Evolutionary conservation across 192 early-diverging fungal genomes (phyloP), one percentile per base, ranked within the genome.

Genomic region (Umbelopsis vinacea): DNA sequence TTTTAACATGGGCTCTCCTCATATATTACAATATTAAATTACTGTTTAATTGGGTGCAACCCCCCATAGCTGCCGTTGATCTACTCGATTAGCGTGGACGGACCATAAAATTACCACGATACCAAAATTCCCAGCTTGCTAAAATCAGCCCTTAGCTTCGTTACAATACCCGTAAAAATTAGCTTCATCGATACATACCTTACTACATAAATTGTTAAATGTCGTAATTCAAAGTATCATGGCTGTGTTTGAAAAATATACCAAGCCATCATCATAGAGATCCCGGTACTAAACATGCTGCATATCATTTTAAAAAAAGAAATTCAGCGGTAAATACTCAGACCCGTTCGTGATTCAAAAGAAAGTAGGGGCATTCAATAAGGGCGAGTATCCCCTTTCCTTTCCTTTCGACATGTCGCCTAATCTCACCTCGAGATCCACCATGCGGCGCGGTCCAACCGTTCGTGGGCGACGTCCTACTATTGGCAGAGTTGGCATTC

Each of bases 61-160:
- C 11, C 11, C 40, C 17, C 23, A 17, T 69, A 74, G 73, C 73
- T 63, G 52, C 53, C 15, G 46, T 74, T 47, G 73, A 74, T 69
- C 52, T 74, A 53, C 40, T 69, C 24, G 73, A 74, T 66, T 74
- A 74, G 53, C 53, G 10, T 54, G 6, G 26, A 63, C 33, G 57
- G 9, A 50, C 15, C 48, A 43, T 43, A 12, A 43, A 43, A 43
- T 43, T 43, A 7, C 40, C 2, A 11, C 5, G 3, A 43, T 43
- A 4, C 6, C 40, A 43, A 43, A 43, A 7, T 43, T 12, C 40
- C 40, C 40, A 43, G 40, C 40, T 43, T 43, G 40, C 40, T 43
- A 43, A 43, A 43, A 43, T 12, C 40, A 11, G 6, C 40, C 6
- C 40, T 43, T 43, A 43, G 40, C 40, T 43, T 43, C 40, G 11